Conservation (phyloP, 2,329 filamentous ascomycete genomes). For the Alternaria postmessia region DNA sequence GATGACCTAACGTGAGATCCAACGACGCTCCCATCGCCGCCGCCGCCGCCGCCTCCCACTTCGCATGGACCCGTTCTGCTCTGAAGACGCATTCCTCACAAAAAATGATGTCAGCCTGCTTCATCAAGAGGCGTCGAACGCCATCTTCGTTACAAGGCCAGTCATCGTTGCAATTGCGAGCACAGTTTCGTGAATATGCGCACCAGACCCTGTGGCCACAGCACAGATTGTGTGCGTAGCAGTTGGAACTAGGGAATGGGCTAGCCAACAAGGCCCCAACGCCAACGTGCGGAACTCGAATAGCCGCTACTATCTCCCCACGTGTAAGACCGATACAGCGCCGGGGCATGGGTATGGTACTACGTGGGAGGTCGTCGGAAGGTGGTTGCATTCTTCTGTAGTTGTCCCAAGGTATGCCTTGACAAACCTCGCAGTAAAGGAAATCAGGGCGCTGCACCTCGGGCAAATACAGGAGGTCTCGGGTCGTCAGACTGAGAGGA, state of each 20-base stretch:
- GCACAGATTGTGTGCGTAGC: conserved; percentile 13
- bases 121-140: background rate
- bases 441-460: background rate
- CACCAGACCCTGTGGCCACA: conserved; percentile 28
- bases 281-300: background rate
- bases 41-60: conserved; percentile 1
- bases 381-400: conserved; percentile 10
- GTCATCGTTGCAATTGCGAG: conserved; percentile 16
- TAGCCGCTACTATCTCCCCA: conserved; percentile 7
- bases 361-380: background rate
- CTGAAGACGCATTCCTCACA: conserved; percentile 23
- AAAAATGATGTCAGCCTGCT: conserved; percentile 15
- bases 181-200: conserved; percentile 9
- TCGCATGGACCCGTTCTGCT: conserved; percentile 21
- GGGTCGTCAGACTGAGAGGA: background rate
- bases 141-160: background rate
- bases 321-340: conserved; percentile 21
- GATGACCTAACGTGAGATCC: background rate
- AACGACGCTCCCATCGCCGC: background rate
- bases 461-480: background rate
- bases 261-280: conserved; percentile 3
- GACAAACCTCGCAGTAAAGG: conserved; percentile 29
- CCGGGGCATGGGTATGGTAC: background rate
- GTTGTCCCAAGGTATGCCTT: conserved; percentile 22
- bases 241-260: conserved; percentile 2